Conservation (phyloP, 805 yeast species). For the Wickerhamomyces kurtzmanii region DNA sequence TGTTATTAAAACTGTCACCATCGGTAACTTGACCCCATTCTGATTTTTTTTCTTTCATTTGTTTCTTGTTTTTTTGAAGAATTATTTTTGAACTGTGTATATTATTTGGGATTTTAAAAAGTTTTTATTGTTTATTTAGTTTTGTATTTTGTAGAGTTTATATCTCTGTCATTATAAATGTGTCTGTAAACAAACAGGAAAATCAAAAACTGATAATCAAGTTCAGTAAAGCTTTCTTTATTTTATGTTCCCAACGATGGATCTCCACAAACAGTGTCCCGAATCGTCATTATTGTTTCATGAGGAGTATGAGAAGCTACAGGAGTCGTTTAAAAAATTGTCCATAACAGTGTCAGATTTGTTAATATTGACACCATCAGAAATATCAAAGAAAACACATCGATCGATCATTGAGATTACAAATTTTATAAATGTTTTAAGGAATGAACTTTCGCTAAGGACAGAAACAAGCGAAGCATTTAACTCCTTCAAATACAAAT, state of each 20-base stretch:
- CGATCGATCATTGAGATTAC: constrained; percentile 23
- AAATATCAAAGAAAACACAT: constrained; percentile 21
- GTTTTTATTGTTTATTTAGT: too few species aligned
- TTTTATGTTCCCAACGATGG: constrained; percentile 18
- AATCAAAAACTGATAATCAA: too few species aligned
- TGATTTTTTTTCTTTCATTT: too few species aligned
- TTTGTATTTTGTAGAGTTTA: too few species aligned
- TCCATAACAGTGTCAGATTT: constrained; percentile 31
- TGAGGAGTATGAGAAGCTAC: constrained; percentile 18
- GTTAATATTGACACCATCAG: constrained; percentile 24
- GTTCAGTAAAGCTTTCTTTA: too few species aligned
- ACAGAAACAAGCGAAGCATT: constrained; percentile 1
- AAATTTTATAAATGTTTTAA: constrained; percentile 13
- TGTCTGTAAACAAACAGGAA: too few species aligned
- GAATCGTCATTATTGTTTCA: constrained; percentile 22
- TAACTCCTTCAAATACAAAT: constrained; percentile 2
- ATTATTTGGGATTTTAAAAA: too few species aligned
- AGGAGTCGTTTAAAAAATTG: constrained; percentile 16
- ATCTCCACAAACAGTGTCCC: constrained; percentile 30
- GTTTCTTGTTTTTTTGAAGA: too few species aligned
- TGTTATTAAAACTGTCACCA: constrained; percentile 38
- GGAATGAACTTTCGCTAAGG: constrained; percentile 9
- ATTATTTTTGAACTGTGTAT: too few species aligned
- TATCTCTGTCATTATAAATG: too few species aligned
- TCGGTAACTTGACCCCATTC: too few species aligned